A percentile compares a stretch with the other conserved stretches of the same genome.
These are phyloP conservation scores for Biscogniauxia marginata DNA, from an alignment of 2,329 filamentous ascomycete genomes.

Conservation along the genomic window DNA sequence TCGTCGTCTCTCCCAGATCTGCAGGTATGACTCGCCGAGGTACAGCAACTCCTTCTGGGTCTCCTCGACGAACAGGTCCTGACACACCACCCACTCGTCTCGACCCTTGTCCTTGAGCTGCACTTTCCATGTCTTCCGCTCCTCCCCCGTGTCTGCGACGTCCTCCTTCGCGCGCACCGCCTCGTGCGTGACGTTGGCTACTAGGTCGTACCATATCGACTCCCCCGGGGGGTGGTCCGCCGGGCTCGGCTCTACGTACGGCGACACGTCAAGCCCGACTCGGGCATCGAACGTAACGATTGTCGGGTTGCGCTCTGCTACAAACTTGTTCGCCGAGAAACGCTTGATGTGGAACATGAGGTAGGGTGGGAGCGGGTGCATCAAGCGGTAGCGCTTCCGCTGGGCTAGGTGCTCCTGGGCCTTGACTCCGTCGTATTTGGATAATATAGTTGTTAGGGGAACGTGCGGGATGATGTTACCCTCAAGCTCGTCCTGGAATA, in stretches of 20 bases:
- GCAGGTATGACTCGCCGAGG: constrained; percentile 89
- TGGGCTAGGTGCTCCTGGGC: constrained; percentile 88
- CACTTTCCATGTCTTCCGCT: constrained; percentile 87
- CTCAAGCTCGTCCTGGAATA: constrained; percentile 94
- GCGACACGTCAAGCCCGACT: constrained; percentile 76
- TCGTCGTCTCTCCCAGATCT: constrained; percentile 89
- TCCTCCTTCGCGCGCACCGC: constrained; percentile 75
- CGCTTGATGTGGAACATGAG: constrained; percentile 95
- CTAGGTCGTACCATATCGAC: constrained; percentile 91
- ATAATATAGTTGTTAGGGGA: constrained; percentile 76
- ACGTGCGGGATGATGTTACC: constrained; percentile 96
- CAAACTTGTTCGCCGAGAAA: constrained; percentile 95
- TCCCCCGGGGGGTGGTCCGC: constrained; percentile 67
- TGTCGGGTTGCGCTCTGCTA: constrained; percentile 92
- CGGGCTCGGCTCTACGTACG: constrained; percentile 88
- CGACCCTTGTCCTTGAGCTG: constrained; percentile 80
- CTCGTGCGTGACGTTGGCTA: constrained; percentile 91
- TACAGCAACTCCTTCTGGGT: constrained; percentile 88
- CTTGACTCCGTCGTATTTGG: constrained; percentile 87
- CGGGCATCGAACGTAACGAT: constrained; percentile 94
- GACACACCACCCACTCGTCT: constrained; percentile 87
- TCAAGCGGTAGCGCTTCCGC: constrained; percentile 81
- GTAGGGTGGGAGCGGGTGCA: constrained; percentile 88
- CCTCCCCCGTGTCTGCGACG: constrained; percentile 86
- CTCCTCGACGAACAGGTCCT: constrained; percentile 90